A percentile compares a stretch with the other conserved stretches of the same genome.
Evolutionary conservation across 1,284 basidiomycete genomes (phyloP).

Genomic region (Xerocomus minutiporus): DNA sequence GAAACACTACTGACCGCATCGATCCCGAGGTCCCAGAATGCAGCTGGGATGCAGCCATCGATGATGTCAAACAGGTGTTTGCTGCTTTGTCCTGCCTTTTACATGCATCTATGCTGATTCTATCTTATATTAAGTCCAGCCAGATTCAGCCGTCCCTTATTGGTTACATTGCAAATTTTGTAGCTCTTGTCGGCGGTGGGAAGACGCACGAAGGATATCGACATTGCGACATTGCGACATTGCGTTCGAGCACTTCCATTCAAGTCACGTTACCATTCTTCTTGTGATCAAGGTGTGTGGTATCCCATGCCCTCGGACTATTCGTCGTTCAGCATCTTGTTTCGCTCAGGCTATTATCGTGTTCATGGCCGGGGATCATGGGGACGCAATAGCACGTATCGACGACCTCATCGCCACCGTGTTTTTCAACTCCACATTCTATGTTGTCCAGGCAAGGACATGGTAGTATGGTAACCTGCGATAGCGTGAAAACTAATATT

Average conservation of each 20-base stretch:
- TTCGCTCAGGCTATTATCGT: too few species aligned
- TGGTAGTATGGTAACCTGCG: too few species aligned
- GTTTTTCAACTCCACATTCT: too few species aligned
- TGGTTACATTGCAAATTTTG: neutral
- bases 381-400: too few species aligned
- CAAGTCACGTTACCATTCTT: neutral
- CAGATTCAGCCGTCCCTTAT: neutral
- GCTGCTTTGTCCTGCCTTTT: too few species aligned
- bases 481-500: too few species aligned
- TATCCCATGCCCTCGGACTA: too few species aligned
- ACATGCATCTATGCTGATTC: too few species aligned
- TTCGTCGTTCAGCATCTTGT: too few species aligned
- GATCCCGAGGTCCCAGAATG: neutral
- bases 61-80: constrained; percentile 5
- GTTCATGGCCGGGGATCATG: too few species aligned
- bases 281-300: neutral
- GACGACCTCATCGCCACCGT: too few species aligned
- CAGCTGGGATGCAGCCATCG: constrained; percentile 1
- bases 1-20: neutral
- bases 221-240: neutral
- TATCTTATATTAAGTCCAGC: neutral
- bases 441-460: too few species aligned
- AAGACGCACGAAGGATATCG: neutral
- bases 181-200: neutral
- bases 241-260: neutral